Evolutionary conservation across 2,329 filamentous ascomycete genomes (phyloP).

Genomic region (Coleophoma cylindrospora): DNA sequence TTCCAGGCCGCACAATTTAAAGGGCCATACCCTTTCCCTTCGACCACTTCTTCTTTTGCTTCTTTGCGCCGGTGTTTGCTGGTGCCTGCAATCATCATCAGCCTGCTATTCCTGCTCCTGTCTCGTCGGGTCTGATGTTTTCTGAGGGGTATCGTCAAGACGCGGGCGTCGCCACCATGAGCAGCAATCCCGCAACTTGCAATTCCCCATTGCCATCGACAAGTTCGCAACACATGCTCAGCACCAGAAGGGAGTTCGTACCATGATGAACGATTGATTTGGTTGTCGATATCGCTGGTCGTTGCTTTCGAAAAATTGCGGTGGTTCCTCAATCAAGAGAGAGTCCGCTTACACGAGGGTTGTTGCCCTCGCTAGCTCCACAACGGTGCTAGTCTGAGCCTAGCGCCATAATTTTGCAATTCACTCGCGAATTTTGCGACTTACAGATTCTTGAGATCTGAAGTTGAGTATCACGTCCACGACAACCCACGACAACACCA

Average conservation of each 20-base stretch:
- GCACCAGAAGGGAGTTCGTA: neutral
- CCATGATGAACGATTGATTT: conserved; percentile 1
- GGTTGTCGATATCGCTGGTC: neutral
- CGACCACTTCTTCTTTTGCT: conserved; percentile 77
- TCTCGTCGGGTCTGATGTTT: too few relatives aligned
- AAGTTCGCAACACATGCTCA: neutral
- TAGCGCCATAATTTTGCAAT: conserved; percentile 2
- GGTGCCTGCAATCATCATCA: conserved; percentile 33
- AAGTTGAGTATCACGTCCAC: neutral
- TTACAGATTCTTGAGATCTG: neutral
- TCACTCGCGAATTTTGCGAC: conserved; percentile 2
- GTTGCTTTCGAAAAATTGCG: neutral
- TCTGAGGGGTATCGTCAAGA: too few relatives aligned
- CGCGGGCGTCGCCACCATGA: too few relatives aligned
- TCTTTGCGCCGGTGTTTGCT: conserved; percentile 64
- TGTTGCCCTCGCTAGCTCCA: neutral
- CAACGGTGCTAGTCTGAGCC: neutral
- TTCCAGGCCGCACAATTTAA: neutral
- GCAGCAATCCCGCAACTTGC: too few relatives aligned
- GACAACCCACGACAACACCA: conserved; percentile 6
- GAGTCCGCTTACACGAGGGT: neutral
- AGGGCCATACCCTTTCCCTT: conserved; percentile 51
- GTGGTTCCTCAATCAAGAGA: neutral
- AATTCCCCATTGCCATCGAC: too few relatives aligned
- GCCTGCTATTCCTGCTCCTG: neutral